A percentile compares a stretch with the other conserved stretches of the same genome.
Evolutionary conservation across 495 filamentous ascomycete species (phyloP).

Genomic region (Hypoxylon rickii): DNA sequence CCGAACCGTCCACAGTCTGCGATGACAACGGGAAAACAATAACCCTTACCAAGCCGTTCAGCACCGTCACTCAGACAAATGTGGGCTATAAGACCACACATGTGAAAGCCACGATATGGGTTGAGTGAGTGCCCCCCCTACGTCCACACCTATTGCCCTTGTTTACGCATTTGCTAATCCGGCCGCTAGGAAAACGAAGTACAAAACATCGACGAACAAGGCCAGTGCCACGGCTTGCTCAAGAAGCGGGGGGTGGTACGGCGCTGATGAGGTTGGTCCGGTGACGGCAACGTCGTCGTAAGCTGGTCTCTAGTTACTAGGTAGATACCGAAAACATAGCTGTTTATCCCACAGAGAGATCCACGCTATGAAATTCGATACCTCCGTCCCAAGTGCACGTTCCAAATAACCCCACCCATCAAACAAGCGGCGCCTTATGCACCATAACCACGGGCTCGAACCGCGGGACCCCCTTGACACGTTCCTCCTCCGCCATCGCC

Average conservation of each 20-base stretch:
- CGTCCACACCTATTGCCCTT: not conserved
- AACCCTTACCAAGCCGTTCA: constrained; percentile 36
- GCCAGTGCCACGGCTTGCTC: constrained; percentile 46
- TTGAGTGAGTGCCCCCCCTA: constrained; percentile 40
- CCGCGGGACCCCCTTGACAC: no score
- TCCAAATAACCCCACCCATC: no score
- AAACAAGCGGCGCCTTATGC: no score
- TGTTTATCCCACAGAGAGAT: no score
- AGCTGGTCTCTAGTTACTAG: no score
- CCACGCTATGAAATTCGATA: no score
- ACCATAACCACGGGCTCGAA: no score
- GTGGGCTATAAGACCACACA: constrained; percentile 46
- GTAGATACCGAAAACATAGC: not conserved
- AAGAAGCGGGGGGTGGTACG: constrained; percentile 46
- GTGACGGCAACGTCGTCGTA: constrained; percentile 14
- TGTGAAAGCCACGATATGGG: constrained; percentile 42
- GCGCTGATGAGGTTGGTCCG: constrained; percentile 11
- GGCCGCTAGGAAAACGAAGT: constrained; percentile 37
- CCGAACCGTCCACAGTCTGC: constrained; percentile 46
- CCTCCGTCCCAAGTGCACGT: no score
- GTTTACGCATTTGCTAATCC: not conserved
- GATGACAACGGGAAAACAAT: constrained; percentile 39
- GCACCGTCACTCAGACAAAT: constrained; percentile 44
- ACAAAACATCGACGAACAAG: constrained; percentile 41
- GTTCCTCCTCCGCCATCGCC: no score